A percentile compares a stretch with the other conserved stretches of the same genome.
These are phyloP conservation scores for Plasmodium gonderi DNA, from an alignment of 169 alveolate genomes.

Conservation along the genomic window DNA sequence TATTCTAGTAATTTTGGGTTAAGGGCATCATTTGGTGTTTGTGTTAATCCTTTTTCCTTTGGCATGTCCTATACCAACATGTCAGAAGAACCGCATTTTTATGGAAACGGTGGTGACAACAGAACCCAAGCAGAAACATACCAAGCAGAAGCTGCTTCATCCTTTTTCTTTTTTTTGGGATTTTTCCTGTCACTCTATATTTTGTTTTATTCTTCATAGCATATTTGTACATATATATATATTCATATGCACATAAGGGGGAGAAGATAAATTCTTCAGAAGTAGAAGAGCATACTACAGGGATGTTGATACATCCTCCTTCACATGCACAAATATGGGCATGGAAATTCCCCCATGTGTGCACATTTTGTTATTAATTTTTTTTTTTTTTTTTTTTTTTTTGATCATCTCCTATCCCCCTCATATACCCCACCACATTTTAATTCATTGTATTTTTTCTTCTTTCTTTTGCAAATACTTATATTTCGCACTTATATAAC, in stretches of 20 bases:
- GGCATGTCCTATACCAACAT: conserved; percentile 64
- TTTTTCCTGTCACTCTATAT: conserved; percentile 58
- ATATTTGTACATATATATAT: not conserved
- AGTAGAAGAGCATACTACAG: not conserved
- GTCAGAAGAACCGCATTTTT: conserved; percentile 54
- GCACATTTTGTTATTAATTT: not conserved
- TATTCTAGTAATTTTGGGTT: conserved; percentile 49
- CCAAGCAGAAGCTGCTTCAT: conserved; percentile 72
- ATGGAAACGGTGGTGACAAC: conserved; percentile 23
- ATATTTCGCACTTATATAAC: not conserved
- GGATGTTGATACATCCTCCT: not conserved
- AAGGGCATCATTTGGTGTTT: conserved; percentile 73
- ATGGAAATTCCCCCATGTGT: not conserved
- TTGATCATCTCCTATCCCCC: not conserved
- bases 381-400: not conserved
- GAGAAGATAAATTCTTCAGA: not conserved
- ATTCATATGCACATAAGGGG: not conserved
- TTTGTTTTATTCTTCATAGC: conserved; percentile 64
- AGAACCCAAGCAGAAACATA: conserved; percentile 46
- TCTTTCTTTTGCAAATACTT: not conserved
- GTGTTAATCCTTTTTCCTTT: conserved; percentile 66
- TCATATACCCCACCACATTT: too few relatives aligned
- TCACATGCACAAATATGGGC: too few relatives aligned
- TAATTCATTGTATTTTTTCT: too few relatives aligned
- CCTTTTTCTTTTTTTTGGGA: conserved; percentile 70